A percentile compares a stretch with the other conserved stretches of the same genome.
Conservation (phyloP, 1,284 basidiomycete species). For the Malassezia caprae region DNA sequence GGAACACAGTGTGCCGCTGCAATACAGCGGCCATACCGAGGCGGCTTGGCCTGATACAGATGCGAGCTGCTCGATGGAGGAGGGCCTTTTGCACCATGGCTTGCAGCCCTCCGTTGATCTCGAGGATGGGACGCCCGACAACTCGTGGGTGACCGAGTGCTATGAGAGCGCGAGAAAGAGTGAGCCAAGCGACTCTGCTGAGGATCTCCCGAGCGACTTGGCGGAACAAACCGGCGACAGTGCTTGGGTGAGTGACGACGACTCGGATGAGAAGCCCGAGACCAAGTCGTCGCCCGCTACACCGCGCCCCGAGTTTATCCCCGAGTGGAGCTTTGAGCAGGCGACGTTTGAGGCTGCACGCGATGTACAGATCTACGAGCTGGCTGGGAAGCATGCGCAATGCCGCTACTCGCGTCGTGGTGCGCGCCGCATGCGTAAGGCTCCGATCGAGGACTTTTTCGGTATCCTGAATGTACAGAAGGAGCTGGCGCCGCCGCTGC, state of each 20-base stretch:
- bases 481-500: conserved; percentile 6
- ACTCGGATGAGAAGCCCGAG: neutral
- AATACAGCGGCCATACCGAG: neutral
- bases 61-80: neutral
- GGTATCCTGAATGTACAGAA: conserved; percentile 6
- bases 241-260: conserved; percentile 10
- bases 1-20: neutral
- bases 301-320: conserved; percentile 17
- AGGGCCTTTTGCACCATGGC: neutral
- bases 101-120: neutral
- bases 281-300: neutral
- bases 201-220: neutral
- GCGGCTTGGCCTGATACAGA: conserved; percentile 2
- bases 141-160: neutral
- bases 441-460: conserved; percentile 17
- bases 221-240: neutral
- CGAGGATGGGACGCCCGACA: neutral
- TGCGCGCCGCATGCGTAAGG: conserved; percentile 1
- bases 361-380: conserved; percentile 7
- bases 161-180: neutral
- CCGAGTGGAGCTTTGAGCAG: conserved; percentile 19
- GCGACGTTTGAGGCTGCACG: conserved; percentile 15
- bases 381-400: neutral
- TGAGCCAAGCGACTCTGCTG: neutral
- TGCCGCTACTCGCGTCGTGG: conserved; percentile 10